Evolutionary conservation across 257 asterid genomes (phyloP).

Genomic region (Apocynum venetum): DNA sequence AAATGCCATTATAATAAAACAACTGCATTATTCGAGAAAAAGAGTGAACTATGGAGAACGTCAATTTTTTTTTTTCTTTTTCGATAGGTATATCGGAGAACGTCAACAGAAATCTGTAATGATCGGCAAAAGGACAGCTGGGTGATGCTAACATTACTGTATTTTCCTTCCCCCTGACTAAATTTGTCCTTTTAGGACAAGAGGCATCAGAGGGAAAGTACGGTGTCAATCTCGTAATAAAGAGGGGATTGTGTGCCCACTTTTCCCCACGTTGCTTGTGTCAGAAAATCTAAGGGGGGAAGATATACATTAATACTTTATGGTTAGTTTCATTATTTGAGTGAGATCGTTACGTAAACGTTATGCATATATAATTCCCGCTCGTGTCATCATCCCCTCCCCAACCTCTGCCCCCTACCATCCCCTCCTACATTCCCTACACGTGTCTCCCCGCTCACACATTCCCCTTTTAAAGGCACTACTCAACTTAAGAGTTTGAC

Average conservation of each 20-base stretch:
- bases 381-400: neutral
- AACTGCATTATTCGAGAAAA: constrained; percentile 10
- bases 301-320: constrained; percentile 32
- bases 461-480: neutral
- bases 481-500: too few relatives aligned
- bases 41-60: neutral
- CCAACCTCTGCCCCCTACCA: neutral
- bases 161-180: constrained; percentile 32
- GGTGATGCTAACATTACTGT: constrained; percentile 33
- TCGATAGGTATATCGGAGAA: neutral
- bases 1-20: neutral
- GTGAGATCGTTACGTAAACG: constrained; percentile 2
- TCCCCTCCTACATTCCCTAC: neutral
- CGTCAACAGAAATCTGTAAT: constrained; percentile 30
- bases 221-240: constrained; percentile 61
- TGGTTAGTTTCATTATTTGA: constrained; percentile 26
- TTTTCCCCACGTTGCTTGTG: constrained; percentile 30
- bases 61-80: too few relatives aligned
- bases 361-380: neutral
- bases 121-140: constrained; percentile 33
- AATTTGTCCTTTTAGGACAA: constrained; percentile 26
- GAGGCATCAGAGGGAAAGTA: constrained; percentile 33
- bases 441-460: constrained; percentile 15
- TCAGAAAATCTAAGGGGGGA: constrained; percentile 75
- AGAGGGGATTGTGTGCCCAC: constrained; percentile 29